These are phyloP conservation scores for Phyllosticta capitalensis DNA, from an alignment of 2,329 filamentous ascomycete genomes.

Conservation along the genomic window DNA sequence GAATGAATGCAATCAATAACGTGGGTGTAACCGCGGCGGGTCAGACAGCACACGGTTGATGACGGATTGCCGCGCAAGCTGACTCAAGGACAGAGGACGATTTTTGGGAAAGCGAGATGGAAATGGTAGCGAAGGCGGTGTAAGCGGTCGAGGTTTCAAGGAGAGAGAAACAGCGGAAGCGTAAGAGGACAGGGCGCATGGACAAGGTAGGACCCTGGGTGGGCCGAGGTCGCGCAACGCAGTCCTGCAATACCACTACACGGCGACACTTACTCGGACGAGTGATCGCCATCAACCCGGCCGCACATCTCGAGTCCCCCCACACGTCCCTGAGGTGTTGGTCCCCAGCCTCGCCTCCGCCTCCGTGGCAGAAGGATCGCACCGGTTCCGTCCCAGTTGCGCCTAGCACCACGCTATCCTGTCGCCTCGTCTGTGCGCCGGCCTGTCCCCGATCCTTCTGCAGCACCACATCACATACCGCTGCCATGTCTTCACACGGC, in stretches of 20 bases:
- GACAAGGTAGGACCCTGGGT: neutral
- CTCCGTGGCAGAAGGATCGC: neutral
- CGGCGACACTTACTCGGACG: neutral
- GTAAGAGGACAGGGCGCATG: neutral
- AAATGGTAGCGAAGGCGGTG: neutral
- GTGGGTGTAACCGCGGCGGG: neutral
- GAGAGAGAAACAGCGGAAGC: neutral
- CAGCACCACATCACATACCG: neutral
- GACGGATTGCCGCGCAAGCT: neutral
- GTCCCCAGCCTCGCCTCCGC: neutral
- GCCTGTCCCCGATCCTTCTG: neutral
- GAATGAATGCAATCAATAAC: neutral
- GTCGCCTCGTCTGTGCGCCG: neutral
- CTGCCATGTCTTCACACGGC: neutral
- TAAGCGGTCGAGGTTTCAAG: neutral
- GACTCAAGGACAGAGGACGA: neutral
- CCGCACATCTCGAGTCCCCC: neutral
- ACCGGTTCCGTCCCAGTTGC: neutral
- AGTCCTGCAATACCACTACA: neutral
- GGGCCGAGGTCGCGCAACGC: neutral
- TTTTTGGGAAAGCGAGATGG: neutral
- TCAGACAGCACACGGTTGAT: neutral
- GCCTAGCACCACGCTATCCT: neutral
- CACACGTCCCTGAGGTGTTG: neutral
- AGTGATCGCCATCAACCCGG: neutral